Conservation (phyloP, 176 grass and related monocot species). For the Phoenix roebelenii region DNA sequence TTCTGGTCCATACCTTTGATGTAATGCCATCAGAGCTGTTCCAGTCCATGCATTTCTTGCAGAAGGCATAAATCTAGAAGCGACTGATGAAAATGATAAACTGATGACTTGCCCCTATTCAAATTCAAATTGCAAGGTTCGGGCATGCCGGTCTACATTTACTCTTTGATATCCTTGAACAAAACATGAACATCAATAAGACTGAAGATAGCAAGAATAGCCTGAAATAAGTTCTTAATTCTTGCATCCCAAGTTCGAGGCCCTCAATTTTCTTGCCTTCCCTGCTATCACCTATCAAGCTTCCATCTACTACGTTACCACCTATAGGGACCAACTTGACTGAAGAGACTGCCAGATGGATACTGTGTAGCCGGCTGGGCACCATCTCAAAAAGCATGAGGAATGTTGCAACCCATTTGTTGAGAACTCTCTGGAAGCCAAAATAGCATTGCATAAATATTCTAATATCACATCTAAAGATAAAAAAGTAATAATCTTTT, state of each 20-base stretch:
- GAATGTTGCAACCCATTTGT: conserved; percentile 76
- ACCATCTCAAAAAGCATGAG: conserved; percentile 82
- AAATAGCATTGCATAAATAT: neutral
- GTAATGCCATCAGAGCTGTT: too few relatives aligned
- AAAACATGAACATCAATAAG: conserved; percentile 95
- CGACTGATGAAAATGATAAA: too few relatives aligned
- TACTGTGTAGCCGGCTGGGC: conserved; percentile 22
- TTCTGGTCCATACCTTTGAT: too few relatives aligned
- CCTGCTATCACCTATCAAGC: conserved; percentile 5
- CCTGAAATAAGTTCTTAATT: conserved; percentile 86
- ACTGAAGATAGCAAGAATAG: conserved; percentile 83
- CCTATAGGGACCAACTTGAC: conserved; percentile 23
- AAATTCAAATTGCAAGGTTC: too few relatives aligned
- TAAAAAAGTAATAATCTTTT: neutral
- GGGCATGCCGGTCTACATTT: conserved; percentile 23
- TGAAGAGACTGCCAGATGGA: conserved; percentile 16
- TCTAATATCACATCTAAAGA: neutral
- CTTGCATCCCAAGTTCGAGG: conserved; percentile 84
- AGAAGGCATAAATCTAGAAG: too few relatives aligned
- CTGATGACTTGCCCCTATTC: too few relatives aligned
- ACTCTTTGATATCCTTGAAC: conserved; percentile 80
- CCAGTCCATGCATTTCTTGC: too few relatives aligned
- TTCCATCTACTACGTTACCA: conserved; percentile 32
- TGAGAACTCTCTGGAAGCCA: conserved; percentile 49
- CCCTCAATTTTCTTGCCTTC: conserved; percentile 51